Evolutionary conservation across 805 yeast species (phyloP), one percentile per base, ranked within the genome.

Genomic region (Saccharomycopsis malanga): DNA sequence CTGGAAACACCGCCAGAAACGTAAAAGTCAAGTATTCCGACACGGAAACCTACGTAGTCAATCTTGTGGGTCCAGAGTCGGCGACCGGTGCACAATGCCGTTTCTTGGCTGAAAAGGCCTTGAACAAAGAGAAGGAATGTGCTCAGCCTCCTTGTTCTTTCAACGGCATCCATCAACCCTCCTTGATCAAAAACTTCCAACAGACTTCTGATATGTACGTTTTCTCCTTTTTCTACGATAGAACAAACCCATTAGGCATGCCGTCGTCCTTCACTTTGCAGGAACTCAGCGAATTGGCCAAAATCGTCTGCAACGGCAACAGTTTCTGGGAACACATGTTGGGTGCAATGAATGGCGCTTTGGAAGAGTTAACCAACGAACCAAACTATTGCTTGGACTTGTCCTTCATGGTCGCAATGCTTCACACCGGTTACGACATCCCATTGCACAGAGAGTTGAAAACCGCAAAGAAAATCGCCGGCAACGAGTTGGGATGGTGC

Each of bases 401-500:
- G 54, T 81, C 89, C 9, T 93, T 86, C 75, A 89, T 91, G 76
- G 81, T 85, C 12, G 81, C 97, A 1, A 68, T 93, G 63, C 71
- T 93, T 55, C 96, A 89, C 65, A 83, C 89, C n/a, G 99, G 99
- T 38, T 93, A 93, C 66, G 97, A 91, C 57, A 87, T 93, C 54
- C 96, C 97, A 52, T 74, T 86, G 50, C 71, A 74, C 55, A 80
- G 98, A 63, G 97, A 91, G 66, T 78, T 93, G 56, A 85, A 78
- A 64, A 93, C 96, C 4, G 98, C 97, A 6, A 81, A 87, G 70
- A 88, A 79, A 62, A 87, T 93, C 57, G 83, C 80, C 44, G 79
- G 80, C 60, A 88, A 87, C 58, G 98, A 93, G 68, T 73, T 93
- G 44, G 99, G 98, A 29, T 93, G 99, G 99, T 93, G 98, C 71